These are phyloP conservation scores for Pogostemon cablin DNA, from an alignment of 257 asterid genomes.

Conservation along the genomic window DNA sequence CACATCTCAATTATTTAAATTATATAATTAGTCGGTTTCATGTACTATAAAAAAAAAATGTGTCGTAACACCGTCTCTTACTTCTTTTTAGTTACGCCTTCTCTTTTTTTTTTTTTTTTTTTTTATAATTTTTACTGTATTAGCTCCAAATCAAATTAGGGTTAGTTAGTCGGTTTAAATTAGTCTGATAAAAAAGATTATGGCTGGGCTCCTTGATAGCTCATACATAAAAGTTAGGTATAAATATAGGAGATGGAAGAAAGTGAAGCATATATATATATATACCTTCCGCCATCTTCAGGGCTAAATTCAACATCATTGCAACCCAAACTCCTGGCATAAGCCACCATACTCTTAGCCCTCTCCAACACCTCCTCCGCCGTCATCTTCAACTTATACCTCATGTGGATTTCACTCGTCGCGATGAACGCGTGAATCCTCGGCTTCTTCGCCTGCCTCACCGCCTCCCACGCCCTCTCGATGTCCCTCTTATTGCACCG, in stretches of 20 bases:
- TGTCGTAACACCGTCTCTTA: no score
- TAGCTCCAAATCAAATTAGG: no score
- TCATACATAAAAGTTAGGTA: no score
- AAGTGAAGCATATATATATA: not conserved
- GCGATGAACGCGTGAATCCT: constrained; percentile 95
- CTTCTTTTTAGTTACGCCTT: no score
- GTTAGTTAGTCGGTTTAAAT: no score
- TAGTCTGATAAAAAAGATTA: no score
- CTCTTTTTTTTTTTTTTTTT: no score
- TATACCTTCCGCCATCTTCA: constrained; percentile 95
- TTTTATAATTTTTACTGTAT: no score
- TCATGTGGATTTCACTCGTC: constrained; percentile 91
- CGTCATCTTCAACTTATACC: constrained; percentile 77
- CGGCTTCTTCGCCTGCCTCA: constrained; percentile 72
- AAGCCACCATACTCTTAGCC: constrained; percentile 87
- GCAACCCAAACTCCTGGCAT: constrained; percentile 87
- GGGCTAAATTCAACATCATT: constrained; percentile 90
- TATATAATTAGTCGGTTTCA: no score
- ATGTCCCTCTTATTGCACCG: constrained; percentile 89
- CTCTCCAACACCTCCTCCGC: constrained; percentile 71
- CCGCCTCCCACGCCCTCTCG: constrained; percentile 96
- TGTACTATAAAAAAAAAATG: no score
- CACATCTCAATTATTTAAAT: no score
- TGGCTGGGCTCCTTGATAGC: no score
- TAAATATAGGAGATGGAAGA: not conserved